Percentiles rank a stretch among this genome's conserved stretches.
phyloP scores from a whole-genome alignment of 331 rosid species.

The Telfairia occidentalis region DNA sequence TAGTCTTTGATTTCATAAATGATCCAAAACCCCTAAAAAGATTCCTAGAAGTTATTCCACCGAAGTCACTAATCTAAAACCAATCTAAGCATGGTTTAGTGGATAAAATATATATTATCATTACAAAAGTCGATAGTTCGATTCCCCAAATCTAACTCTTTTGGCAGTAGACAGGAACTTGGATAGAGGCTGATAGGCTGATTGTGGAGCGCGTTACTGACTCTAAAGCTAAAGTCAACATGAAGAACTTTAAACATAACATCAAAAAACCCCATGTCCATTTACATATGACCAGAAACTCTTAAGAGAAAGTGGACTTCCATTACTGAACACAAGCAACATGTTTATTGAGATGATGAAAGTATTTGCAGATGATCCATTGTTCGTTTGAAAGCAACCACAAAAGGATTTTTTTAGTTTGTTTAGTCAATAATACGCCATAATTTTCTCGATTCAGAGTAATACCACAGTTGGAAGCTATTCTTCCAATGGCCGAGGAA shows the following conservation, averaged over 20 bases:
- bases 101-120: no score
- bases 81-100: no score
- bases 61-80: neutral
- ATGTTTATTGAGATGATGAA: neutral
- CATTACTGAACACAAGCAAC: neutral
- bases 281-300: neutral
- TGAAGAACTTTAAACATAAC: neutral
- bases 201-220: neutral
- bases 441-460: neutral
- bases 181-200: neutral
- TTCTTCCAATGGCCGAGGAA: neutral
- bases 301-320: neutral
- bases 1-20: neutral
- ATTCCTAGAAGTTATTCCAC: neutral
- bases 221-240: neutral
- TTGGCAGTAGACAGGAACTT: neutral
- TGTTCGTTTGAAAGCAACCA: neutral
- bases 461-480: constrained; percentile 2
- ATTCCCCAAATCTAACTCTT: no score
- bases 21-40: neutral
- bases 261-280: neutral
- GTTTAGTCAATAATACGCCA: neutral
- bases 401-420: neutral
- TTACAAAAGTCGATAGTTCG: no score
- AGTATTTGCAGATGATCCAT: neutral